Percentiles rank a stretch among this genome's conserved stretches.
Evolutionary conservation across 176 grass and related monocot species (phyloP).

Genomic region (Aegilops longissima): DNA sequence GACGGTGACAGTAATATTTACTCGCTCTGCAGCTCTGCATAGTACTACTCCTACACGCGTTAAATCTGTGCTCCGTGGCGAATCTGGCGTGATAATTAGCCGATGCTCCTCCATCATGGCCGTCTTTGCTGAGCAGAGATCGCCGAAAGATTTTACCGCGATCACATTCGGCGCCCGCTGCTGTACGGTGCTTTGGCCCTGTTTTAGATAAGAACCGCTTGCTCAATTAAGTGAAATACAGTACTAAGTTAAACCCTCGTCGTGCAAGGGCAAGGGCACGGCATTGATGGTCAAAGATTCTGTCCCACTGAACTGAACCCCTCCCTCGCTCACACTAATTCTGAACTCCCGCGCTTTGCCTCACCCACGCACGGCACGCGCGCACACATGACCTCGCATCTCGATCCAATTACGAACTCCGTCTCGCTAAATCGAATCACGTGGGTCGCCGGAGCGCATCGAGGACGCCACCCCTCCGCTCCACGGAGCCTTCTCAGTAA

Average conservation of each 20-base stretch:
- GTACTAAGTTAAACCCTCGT: neutral
- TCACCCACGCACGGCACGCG: neutral
- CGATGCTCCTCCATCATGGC: neutral
- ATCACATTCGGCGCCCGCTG: too few species aligned
- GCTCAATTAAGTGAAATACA: too few species aligned
- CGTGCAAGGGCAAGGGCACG: neutral
- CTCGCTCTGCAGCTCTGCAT: neutral
- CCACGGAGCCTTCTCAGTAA: neutral
- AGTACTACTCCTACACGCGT: neutral
- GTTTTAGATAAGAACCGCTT: neutral
- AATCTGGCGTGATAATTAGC: conserved; percentile 2
- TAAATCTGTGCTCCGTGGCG: neutral
- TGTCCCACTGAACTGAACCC: neutral
- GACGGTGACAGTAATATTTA: conserved; percentile 1
- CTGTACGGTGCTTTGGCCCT: neutral
- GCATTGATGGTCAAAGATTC: conserved; percentile 7
- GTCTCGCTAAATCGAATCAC: neutral
- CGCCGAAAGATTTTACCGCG: neutral
- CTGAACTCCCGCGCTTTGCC: neutral
- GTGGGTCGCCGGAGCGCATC: neutral
- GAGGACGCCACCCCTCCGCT: neutral
- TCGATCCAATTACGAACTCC: neutral
- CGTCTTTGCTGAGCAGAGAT: neutral
- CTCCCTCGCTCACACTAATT: neutral
- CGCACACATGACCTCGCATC: conserved; percentile 15